Percentiles rank a stretch among this genome's conserved stretches.
These are phyloP conservation scores for Lyophyllum atratum DNA, from an alignment of 768 basidiomycete genomes.

Conservation along the genomic window DNA sequence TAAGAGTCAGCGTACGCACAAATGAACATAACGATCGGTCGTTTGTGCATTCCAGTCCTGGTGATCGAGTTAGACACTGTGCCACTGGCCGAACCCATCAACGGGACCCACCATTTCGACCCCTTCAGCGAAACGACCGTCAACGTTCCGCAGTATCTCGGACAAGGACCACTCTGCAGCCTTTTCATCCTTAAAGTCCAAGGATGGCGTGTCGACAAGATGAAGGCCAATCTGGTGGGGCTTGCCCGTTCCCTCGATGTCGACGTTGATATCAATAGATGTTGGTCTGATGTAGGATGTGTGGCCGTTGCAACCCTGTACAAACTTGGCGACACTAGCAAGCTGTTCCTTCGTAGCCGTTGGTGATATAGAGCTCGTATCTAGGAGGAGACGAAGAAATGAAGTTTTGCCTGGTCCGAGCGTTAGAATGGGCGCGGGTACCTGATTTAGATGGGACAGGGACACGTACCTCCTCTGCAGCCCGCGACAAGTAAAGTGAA, in stretches of 20 bases:
- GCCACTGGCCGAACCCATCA: conserved; percentile 20
- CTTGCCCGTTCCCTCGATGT: conserved; percentile 46
- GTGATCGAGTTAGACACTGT: conserved; percentile 18
- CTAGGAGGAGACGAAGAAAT: conserved; percentile 82
- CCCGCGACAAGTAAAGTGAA: conserved; percentile 82
- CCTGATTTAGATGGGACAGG: conserved; percentile 12
- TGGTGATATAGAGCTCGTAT: conserved; percentile 71
- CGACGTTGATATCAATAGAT: conserved; percentile 71
- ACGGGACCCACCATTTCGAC: conserved; percentile 68
- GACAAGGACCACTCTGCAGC: conserved; percentile 62
- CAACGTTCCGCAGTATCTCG: conserved; percentile 74
- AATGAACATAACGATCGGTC: conserved; percentile 79
- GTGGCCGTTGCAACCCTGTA: conserved; percentile 71
- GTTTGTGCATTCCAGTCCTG: conserved; percentile 73
- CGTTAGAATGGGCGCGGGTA: conserved; percentile 21
- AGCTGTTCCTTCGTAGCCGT: conserved; percentile 73
- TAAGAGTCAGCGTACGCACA: conserved; percentile 49
- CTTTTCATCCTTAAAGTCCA: conserved; percentile 71
- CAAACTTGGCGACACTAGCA: conserved; percentile 78
- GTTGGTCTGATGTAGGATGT: conserved; percentile 72
- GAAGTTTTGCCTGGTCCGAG: conserved; percentile 76
- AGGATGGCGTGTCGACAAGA: conserved; percentile 80
- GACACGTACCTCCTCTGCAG: conserved; percentile 61
- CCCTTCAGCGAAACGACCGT: conserved; percentile 71
- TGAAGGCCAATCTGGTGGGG: conserved; percentile 60